Evolutionary conservation across 768 basidiomycete genomes (phyloP).

Genomic region (Mycena leptocephala): DNA sequence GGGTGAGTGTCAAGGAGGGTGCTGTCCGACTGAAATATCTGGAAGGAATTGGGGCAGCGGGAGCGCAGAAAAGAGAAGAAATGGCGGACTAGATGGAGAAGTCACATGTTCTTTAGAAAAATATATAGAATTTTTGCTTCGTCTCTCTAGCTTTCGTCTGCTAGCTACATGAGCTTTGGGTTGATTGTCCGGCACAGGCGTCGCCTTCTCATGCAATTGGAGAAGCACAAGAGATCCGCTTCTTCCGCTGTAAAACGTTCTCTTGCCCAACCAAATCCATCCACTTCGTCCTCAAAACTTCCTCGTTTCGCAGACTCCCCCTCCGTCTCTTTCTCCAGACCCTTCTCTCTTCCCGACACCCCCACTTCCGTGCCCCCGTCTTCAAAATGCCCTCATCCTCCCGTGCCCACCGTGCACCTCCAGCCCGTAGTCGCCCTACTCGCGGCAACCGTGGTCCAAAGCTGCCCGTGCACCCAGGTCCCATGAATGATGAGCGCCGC

Average conservation of each 20-base stretch:
- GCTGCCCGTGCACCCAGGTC: neutral
- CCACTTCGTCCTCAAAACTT: slow-evolving; percentile 41
- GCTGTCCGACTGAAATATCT: slow-evolving; percentile 85
- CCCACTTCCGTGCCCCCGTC: slow-evolving; percentile 32
- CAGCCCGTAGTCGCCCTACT: neutral
- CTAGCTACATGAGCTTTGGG: slow-evolving; percentile 63
- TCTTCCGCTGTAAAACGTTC: slow-evolving; percentile 62
- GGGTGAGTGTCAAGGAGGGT: slow-evolving; percentile 70
- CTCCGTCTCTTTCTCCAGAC: slow-evolving; percentile 41
- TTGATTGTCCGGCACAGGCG: slow-evolving; percentile 63
- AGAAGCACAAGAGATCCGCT: slow-evolving; percentile 51
- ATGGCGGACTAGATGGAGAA: slow-evolving; percentile 5
- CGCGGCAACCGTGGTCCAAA: neutral
- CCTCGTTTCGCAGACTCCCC: slow-evolving; percentile 46
- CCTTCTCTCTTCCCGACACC: slow-evolving; percentile 35
- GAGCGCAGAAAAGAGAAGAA: slow-evolving; percentile 28
- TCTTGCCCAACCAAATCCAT: slow-evolving; percentile 51
- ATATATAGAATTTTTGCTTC: neutral
- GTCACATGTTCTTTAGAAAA: slow-evolving; percentile 34
- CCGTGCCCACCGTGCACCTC: slow-evolving; percentile 31
- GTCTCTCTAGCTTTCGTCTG: neutral
- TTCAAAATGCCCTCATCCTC: slow-evolving; percentile 48
- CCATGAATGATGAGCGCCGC: slow-evolving; percentile 7
- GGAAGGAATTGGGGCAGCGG: slow-evolving; percentile 73
- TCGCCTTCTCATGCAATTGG: slow-evolving; percentile 75